Evolutionary conservation across 2,329 filamentous ascomycete genomes (phyloP), one percentile per base, ranked within the genome.

Genomic region (Zymoseptoria ardabiliae): DNA sequence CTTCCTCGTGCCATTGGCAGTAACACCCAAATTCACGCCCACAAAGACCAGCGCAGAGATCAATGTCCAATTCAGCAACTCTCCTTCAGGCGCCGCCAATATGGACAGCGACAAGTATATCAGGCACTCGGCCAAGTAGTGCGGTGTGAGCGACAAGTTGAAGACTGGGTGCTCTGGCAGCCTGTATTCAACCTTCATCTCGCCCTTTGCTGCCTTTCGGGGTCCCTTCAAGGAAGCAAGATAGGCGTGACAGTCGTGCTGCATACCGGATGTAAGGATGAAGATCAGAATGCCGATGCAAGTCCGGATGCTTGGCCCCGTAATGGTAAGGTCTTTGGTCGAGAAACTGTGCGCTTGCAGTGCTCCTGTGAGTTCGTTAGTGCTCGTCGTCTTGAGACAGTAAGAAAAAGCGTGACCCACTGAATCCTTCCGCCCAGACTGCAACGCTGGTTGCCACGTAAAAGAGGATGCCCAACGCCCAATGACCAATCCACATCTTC

Each of bases 41-140:
- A 95, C 89, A 71, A 97, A 96, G 3, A 85, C 67, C 49, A 89
- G 69, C 5, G 84, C 90, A 58, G 84, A 84, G 41, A 89, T 69
- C 50, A 97, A 73, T 0, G 92, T 93, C 71, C 78, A 82, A 74
- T 96, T 97, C 60, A 90, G 72, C 58, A 82, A 63, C 30, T 78
- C 74, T 10, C 85, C 88, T 7, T 76, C 68, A 0, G 92, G 91
- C 0, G 92, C 91, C 28, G 87, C 85, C 48, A 88, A 73, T 52
- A 94, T 75, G 2, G 90, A 83, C 64, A 99, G 76, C n/a, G 87
- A 82, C 20, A 91, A 71, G 72, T 99, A 97, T 60, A 97, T 84
- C 49, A 88, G 72, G 70, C 90, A 92, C 76, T 97, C 94, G 69
- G 88, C 90, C 3, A 89, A 89, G 74, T 97, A 99, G 75, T 99